A percentile compares a stretch with the other conserved stretches of the same genome.
These are phyloP conservation scores for Nidula microcarpa DNA, from an alignment of 768 basidiomycete species.

Conservation along the genomic window DNA sequence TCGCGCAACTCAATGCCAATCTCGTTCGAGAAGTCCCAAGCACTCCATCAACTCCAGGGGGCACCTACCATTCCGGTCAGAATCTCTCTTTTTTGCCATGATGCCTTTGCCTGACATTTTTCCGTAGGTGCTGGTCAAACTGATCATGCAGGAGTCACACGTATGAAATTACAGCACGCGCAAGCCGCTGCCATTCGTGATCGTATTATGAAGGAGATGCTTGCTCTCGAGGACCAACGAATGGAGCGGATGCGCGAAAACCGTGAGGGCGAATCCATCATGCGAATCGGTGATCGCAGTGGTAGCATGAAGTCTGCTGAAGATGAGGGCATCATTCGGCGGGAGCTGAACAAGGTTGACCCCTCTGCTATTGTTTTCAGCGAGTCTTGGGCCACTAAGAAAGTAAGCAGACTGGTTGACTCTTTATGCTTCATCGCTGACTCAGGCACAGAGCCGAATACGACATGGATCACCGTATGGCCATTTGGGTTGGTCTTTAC, in stretches of 20 bases:
- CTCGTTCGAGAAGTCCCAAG: slow-evolving; percentile 47
- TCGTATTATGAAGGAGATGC: slow-evolving; percentile 98
- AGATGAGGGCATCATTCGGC: slow-evolving; percentile 90
- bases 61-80: too few relatives aligned
- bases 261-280: slow-evolving; percentile 60
- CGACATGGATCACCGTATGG: slow-evolving; percentile 94
- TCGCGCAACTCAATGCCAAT: slow-evolving; percentile 90
- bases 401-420: slow-evolving; percentile 38
- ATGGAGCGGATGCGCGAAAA: slow-evolving; percentile 88
- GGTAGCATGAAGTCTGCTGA: slow-evolving; percentile 67
- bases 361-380: slow-evolving; percentile 95
- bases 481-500: slow-evolving; percentile 64
- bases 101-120: too few relatives aligned
- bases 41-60: slow-evolving; percentile 3
- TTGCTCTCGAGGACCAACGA: slow-evolving; percentile 92
- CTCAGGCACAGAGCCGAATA: slow-evolving; percentile 68
- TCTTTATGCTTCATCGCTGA: background rate
- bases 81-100: too few relatives aligned
- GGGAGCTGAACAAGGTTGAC: slow-evolving; percentile 92
- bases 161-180: slow-evolving; percentile 72
- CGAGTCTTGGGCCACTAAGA: slow-evolving; percentile 94
- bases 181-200: slow-evolving; percentile 91
- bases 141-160: slow-evolving; percentile 17
- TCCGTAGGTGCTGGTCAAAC: too few relatives aligned
- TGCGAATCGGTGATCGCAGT: slow-evolving; percentile 50